Evolutionary conservation across 306 rosid genomes (phyloP), one percentile per base, ranked within the genome.

Genomic region (Castanopsis chinensis): DNA sequence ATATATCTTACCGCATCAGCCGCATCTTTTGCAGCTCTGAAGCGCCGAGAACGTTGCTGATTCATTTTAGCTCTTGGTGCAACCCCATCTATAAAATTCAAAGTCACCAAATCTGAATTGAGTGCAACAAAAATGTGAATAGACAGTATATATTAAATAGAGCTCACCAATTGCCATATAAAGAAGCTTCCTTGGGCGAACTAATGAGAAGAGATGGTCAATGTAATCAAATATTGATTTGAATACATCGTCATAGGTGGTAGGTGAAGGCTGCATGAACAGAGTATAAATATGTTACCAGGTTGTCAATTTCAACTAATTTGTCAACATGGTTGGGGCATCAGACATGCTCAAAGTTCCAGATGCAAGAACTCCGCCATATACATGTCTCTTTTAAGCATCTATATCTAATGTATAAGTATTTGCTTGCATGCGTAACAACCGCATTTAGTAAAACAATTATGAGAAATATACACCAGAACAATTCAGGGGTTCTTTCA

Each of bases 41-140:
- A 95, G 54, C 99, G 99, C 51, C 99, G 92, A 75, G 94, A 85
- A 33, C 99, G 98, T 84, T 95, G 99, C 91, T 92, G 99, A 72
- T 95, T 95, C 99, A 95, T 95, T 88, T 95, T 95, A 72, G 99
- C 99, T 84, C 99, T 87, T 77, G 99, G 99, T 57, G 99, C 99
- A 80, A 95, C 99, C 2, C 99, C 99, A 56, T 95, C 99, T 95
- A 79, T 76, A 80, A 32, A 76, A 75, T 63, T 70, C 45, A 20
- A 57, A 68, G 33, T 35, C n/a, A 70, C 43, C 14, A 43, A 45
- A 75, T 56, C 58, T 70, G 25, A 73, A 33, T 75, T 37, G 12
- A 68, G 60, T 63, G 69, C 23, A n/a, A 63, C 27, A 73, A 59
- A 69, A 63, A 32, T 35, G 25, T 37, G 35, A 74, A 69, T 53